Evolutionary conservation across 2,329 filamentous ascomycete species (phyloP).

Genomic region (Ophiostoma australiae): DNA sequence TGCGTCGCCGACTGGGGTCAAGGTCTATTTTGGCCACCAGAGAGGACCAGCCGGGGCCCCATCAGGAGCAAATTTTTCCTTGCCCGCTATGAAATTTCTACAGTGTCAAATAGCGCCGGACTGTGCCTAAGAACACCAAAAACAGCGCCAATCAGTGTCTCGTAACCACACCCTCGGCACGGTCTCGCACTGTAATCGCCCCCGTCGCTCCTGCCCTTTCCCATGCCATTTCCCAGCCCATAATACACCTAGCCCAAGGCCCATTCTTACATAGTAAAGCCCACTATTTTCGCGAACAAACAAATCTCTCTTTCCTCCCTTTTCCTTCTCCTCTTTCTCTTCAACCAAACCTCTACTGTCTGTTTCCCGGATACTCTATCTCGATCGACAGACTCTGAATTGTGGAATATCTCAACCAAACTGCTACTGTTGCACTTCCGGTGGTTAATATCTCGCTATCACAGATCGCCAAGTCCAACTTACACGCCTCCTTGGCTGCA

Average conservation of each 20-base stretch:
- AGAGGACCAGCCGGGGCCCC: not conserved
- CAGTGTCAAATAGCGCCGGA: not conserved
- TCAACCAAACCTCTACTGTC: not conserved
- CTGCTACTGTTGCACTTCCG: not conserved
- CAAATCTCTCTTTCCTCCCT: slow-evolving; percentile 10
- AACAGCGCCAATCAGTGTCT: not conserved
- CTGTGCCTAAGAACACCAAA: not conserved
- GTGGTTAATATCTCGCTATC: not conserved
- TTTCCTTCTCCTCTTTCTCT: not conserved
- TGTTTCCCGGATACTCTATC: slow-evolving; percentile 7
- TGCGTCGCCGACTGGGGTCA: not conserved
- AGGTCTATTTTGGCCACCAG: slow-evolving; percentile 2
- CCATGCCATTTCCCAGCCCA: not conserved
- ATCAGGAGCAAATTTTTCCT: slow-evolving; percentile 13
- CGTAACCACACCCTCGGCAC: not conserved
- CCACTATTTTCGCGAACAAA: slow-evolving; percentile 13
- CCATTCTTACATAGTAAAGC: not conserved
- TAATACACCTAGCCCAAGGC: not conserved
- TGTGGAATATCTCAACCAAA: not conserved
- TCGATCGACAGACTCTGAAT: not conserved
- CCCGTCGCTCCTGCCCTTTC: not conserved
- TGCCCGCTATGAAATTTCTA: not conserved
- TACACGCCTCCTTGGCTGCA: not conserved
- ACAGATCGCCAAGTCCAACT: slow-evolving; percentile 8
- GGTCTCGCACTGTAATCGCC: not conserved